These are phyloP conservation scores for Scedosporium boydii DNA, from an alignment of 2,329 filamentous ascomycete genomes.

Conservation along the genomic window DNA sequence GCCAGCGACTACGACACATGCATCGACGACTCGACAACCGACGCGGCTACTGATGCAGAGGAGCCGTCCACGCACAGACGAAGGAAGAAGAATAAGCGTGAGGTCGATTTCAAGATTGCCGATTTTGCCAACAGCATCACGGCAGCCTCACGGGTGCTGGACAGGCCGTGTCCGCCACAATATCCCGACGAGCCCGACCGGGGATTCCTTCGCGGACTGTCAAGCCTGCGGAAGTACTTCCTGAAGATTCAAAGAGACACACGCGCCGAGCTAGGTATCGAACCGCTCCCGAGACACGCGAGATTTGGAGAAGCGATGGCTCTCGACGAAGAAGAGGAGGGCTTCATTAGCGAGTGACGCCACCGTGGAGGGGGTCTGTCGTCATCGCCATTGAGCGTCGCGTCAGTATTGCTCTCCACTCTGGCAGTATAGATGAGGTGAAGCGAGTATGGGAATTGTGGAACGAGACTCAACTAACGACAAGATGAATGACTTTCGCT, in stretches of 20 bases:
- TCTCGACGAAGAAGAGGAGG: conserved; percentile 21
- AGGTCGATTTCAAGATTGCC: conserved; percentile 91
- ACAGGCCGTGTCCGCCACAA: conserved; percentile 66
- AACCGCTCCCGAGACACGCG: conserved; percentile 18
- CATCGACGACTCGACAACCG: conserved; percentile 48
- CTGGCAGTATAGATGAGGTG: neutral
- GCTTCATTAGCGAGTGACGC: conserved; percentile 22
- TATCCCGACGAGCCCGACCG: conserved; percentile 74
- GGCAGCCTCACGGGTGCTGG: conserved; percentile 60
- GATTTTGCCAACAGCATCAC: conserved; percentile 98
- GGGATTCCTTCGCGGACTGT: conserved; percentile 79
- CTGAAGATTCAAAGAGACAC: conserved; percentile 77
- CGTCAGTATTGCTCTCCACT: conserved; percentile 1
- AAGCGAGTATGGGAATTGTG: neutral
- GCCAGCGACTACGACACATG: conserved; percentile 36
- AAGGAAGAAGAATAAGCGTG: conserved; percentile 38
- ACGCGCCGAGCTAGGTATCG: conserved; percentile 39
- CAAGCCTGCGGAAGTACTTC: conserved; percentile 74
- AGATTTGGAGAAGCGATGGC: conserved; percentile 13
- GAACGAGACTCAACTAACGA: neutral
- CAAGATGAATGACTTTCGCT: neutral
- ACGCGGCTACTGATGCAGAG: conserved; percentile 49
- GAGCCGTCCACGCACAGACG: conserved; percentile 31
- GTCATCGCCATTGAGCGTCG: conserved; percentile 1
- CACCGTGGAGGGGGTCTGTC: conserved; percentile 1